Conservation (phyloP, 1,284 basidiomycete genomes). For the Tilletia setariae region DNA sequence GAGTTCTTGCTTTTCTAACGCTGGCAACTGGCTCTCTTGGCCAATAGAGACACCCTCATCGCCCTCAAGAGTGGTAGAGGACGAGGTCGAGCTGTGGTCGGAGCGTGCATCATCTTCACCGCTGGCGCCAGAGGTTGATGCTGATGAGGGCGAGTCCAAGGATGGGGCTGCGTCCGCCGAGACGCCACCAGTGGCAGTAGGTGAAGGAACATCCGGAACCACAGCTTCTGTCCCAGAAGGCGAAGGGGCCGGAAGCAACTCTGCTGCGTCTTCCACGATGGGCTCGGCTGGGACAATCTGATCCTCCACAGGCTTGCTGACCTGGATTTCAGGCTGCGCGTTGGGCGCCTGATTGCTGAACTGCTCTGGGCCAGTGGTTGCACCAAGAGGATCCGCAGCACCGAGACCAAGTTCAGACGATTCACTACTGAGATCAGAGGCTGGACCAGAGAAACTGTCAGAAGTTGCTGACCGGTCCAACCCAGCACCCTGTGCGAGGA, state of each 20-base stretch:
- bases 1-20: background rate
- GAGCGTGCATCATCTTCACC: background rate
- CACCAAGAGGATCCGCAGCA: background rate
- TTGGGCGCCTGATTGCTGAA: background rate
- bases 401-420: background rate
- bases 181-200: background rate
- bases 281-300: background rate
- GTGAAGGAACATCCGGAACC: slow-evolving; percentile 1
- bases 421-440: background rate
- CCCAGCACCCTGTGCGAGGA: too few species aligned
- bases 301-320: background rate
- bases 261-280: background rate
- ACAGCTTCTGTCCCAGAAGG: background rate
- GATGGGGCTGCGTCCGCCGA: background rate
- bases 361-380: background rate
- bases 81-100: background rate
- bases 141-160: background rate
- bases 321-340: background rate
- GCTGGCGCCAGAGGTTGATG: background rate
- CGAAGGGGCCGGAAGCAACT: slow-evolving; percentile 8
- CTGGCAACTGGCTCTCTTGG: background rate
- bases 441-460: background rate
- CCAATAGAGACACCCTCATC: background rate
- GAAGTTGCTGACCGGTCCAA: background rate
- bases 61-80: background rate